Base-by-base conservation (phyloP, 305 asterid species). In the Coffea humblotiana region DNA sequence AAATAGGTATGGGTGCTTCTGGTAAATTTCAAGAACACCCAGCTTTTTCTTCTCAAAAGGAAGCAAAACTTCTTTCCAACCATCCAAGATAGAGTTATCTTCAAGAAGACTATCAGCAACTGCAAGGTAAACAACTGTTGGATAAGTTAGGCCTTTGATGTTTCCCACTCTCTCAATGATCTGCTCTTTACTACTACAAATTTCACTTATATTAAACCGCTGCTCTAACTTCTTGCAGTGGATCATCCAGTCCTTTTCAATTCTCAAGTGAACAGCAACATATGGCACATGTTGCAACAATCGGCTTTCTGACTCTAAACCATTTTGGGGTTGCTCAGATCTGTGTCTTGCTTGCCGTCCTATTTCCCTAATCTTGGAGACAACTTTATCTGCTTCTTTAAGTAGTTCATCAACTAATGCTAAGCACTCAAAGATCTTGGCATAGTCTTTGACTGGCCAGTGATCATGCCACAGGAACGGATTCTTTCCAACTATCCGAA, bases 381-480 rank as follows among this genome's bases (percentile, higher is more conserved):
- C 89, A 66, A 95, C 97, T 85, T 85, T 88, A 79, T 93, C 96
- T 14, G 97, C 98, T 87, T 95, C 96, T 71, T 21, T 83, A 0
- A 91, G 87, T 84, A 93, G 88, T 78, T 91, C 89, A 76, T 93
- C 97, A 47, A 85, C 92, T 76, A 90, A 86, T 68, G 81, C 92
- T 79, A 95, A 87, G 90, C 98, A 93, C 78, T 90, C 86, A 3
- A 95, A 93, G 77, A 93, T 81, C 88, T 80, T 91, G 0, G 98
- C 98, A 18, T 95, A 95, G 83, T 95, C 97, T 84, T 84, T 88
- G 78, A 87, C 88, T 0, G 98, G 93, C 99, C 99, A 95, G 65
- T 95, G 99, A 72, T 95, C 99, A 23, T 89, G 97, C 99, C 99
- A 95, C 82, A 95, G 27, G 69, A 95, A 95, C 2, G 99, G 99